These are phyloP conservation scores for Didymella segeticola DNA, from an alignment of 2,329 filamentous ascomycete genomes.

Conservation along the genomic window DNA sequence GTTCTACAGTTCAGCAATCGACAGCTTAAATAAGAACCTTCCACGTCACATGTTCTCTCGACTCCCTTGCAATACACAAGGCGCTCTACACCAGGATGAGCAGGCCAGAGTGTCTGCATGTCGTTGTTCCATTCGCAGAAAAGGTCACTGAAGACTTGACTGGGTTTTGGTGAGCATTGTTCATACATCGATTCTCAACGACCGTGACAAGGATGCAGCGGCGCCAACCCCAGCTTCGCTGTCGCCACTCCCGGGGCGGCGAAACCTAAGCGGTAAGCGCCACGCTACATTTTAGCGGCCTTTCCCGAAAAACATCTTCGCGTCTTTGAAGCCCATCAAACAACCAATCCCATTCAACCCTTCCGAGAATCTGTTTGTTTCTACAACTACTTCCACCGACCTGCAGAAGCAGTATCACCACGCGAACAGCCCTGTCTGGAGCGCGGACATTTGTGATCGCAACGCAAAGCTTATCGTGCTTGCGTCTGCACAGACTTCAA, in stretches of 20 bases:
- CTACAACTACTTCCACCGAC: background rate
- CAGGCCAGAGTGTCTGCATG: no score
- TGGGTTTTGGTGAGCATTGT: background rate
- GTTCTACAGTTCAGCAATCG: background rate
- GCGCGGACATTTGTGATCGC: conserved; percentile 6
- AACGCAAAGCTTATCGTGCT: conserved; percentile 19
- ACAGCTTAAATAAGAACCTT: no score
- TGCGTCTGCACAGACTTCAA: conserved; percentile 26
- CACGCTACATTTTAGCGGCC: background rate
- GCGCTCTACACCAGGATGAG: no score
- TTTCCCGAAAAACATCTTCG: conserved; percentile 18
- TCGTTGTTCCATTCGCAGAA: no score
- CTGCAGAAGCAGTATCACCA: conserved; percentile 5
- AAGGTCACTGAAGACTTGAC: no score
- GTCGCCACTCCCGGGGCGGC: conserved; percentile 6
- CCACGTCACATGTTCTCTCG: no score
- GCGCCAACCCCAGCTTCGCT: background rate
- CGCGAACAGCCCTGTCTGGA: conserved; percentile 4
- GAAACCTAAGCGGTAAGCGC: conserved; percentile 1
- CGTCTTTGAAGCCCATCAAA: conserved; percentile 16
- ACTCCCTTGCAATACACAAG: no score
- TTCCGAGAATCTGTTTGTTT: conserved; percentile 3
- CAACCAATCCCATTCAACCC: conserved; percentile 3
- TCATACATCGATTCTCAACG: background rate
- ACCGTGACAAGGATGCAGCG: background rate